These are phyloP conservation scores for Termitomyces sp. DNA, from an alignment of 768 basidiomycete species.

Conservation along the genomic window DNA sequence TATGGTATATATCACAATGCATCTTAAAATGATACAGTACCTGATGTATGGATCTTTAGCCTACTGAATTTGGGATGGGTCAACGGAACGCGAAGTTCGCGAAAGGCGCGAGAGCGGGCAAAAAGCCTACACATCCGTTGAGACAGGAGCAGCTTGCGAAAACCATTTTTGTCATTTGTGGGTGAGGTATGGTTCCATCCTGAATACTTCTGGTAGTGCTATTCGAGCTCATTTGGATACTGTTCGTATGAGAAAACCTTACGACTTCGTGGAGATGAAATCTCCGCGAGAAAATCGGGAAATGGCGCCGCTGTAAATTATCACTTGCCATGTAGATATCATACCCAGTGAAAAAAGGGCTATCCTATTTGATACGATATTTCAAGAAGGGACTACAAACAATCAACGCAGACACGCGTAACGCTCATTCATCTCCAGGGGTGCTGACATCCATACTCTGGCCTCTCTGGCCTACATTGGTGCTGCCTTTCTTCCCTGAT, in stretches of 20 bases:
- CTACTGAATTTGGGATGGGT: slow-evolving; percentile 79
- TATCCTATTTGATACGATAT: background rate
- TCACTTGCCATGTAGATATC: slow-evolving; percentile 9
- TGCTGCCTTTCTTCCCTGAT: slow-evolving; percentile 26
- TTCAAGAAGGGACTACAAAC: slow-evolving; percentile 1
- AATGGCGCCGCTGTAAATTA: slow-evolving; percentile 10
- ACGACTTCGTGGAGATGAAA: background rate
- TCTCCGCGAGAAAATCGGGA: background rate
- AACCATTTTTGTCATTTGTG: slow-evolving; percentile 71
- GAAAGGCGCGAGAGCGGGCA: slow-evolving; percentile 63
- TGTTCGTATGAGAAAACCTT: slow-evolving; percentile 50
- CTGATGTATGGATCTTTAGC: slow-evolving; percentile 32
- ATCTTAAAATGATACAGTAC: background rate
- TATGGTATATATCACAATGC: background rate
- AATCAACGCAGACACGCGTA: slow-evolving; percentile 3
- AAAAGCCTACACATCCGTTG: slow-evolving; percentile 69
- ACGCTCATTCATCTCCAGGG: slow-evolving; percentile 45
- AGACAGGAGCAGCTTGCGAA: slow-evolving; percentile 67
- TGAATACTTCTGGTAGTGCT: slow-evolving; percentile 40
- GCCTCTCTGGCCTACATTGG: slow-evolving; percentile 39
- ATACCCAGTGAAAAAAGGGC: slow-evolving; percentile 4
- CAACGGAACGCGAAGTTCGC: slow-evolving; percentile 80
- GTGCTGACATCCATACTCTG: slow-evolving; percentile 61
- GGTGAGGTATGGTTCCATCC: slow-evolving; percentile 57
- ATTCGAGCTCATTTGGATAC: slow-evolving; percentile 61